phyloP scores from a whole-genome alignment of 2,329 filamentous ascomycete species.

The Thermothelomyces thermophilus region DNA sequence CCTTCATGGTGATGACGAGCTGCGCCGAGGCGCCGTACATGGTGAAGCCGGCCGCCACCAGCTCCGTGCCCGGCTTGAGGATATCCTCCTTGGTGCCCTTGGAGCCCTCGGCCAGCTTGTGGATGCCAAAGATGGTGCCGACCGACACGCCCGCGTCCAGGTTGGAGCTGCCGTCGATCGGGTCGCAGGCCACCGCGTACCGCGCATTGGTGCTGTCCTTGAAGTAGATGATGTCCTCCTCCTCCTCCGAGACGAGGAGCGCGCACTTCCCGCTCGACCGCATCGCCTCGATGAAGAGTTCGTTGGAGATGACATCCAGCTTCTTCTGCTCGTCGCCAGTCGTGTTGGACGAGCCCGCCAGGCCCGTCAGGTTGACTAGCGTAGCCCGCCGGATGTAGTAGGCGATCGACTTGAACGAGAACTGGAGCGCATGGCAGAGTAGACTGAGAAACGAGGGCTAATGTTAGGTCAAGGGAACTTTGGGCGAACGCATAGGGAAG shows the following conservation, averaged over 20 bases:
- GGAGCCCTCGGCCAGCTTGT: constrained; percentile 75
- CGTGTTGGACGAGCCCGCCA: constrained; percentile 89
- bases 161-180: constrained; percentile 97
- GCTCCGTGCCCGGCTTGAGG: constrained; percentile 80
- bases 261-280: constrained; percentile 83
- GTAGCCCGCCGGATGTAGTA: constrained; percentile 98
- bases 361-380: constrained; percentile 88
- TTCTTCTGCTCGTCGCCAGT: constrained; percentile 99
- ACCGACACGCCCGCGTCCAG: constrained; percentile 96
- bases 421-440: constrained; percentile 94
- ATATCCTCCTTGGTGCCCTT: constrained; percentile 76
- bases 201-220: constrained; percentile 66
- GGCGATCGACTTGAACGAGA: constrained; percentile 99
- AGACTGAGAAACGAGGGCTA: constrained; percentile 50
- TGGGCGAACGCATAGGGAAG: neutral
- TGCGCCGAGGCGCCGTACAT: constrained; percentile 99
- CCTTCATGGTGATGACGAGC: constrained; percentile 94
- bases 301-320: constrained; percentile 97
- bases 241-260: constrained; percentile 94
- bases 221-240: constrained; percentile 89
- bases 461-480: neutral
- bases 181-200: constrained; percentile 95
- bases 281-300: constrained; percentile 96
- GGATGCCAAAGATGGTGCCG: constrained; percentile 93
- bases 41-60: constrained; percentile 95